phyloP scores from a whole-genome alignment of 129 eudicot species.

The Mikania micrantha region DNA sequence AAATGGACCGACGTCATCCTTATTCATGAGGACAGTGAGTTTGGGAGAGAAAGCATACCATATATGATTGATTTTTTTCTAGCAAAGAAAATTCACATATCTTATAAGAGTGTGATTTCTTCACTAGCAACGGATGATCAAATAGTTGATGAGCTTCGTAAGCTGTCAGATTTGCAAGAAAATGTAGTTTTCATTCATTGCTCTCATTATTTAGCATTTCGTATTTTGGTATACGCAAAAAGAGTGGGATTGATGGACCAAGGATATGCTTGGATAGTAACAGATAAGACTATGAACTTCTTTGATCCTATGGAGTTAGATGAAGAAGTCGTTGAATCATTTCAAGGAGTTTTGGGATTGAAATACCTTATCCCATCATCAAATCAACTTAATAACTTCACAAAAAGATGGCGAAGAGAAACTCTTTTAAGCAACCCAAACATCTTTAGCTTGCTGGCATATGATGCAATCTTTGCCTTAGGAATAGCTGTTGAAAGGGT shows the following conservation, averaged over 20 bases:
- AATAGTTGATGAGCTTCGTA: not conserved
- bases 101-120: not conserved
- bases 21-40: slow-evolving; percentile 29
- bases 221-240: not conserved
- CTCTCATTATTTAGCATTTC: not conserved
- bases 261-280: slow-evolving; percentile 11
- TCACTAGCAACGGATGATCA: not conserved
- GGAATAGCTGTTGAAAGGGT: slow-evolving; percentile 29
- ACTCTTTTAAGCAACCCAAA: not conserved
- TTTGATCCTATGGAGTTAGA: slow-evolving; percentile 13
- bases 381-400: slow-evolving; percentile 4
- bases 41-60: not conserved
- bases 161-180: not conserved
- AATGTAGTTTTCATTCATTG: not conserved
- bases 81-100: slow-evolving; percentile 13
- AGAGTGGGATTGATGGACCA: slow-evolving; percentile 4
- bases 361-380: slow-evolving; percentile 27
- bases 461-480: slow-evolving; percentile 40
- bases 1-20: slow-evolving; percentile 16
- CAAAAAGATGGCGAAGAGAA: slow-evolving; percentile 24
- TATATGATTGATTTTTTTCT: slow-evolving; percentile 16
- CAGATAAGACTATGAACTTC: slow-evolving; percentile 17
- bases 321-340: slow-evolving; percentile 8
- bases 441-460: slow-evolving; percentile 35
- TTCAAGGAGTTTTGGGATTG: slow-evolving; percentile 41